Evolutionary conservation across 164 flowering plant species (phyloP).

Genomic region (Akebia trifoliata): DNA sequence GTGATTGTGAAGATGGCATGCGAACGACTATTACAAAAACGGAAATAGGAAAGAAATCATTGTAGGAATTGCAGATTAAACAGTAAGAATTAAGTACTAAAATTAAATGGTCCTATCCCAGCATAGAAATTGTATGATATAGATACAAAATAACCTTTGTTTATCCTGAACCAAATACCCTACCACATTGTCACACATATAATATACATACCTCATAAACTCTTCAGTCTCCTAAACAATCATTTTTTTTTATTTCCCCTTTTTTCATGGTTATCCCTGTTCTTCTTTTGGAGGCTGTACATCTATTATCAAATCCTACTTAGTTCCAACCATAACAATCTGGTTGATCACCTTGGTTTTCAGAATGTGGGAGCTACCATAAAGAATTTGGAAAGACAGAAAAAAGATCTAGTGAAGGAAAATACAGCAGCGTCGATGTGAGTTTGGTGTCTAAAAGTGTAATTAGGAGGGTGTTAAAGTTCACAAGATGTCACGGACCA

Average conservation of each 20-base stretch:
- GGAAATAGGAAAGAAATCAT: constrained; percentile 12
- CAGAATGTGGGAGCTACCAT: too few relatives aligned
- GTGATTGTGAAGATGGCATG: constrained; percentile 99
- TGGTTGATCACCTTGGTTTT: too few relatives aligned
- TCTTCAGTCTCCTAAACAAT: too few relatives aligned
- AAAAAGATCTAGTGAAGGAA: too few relatives aligned
- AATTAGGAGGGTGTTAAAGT: too few relatives aligned
- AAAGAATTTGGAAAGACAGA: too few relatives aligned
- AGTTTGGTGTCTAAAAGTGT: too few relatives aligned
- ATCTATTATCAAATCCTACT: not conserved
- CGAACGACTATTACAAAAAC: constrained; percentile 60
- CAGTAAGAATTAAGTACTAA: not conserved
- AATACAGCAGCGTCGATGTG: too few relatives aligned
- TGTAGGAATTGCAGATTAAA: not conserved
- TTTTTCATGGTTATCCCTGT: not conserved
- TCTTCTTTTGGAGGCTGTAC: not conserved
- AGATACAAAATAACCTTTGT: not conserved
- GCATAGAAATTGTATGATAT: constrained; percentile 1
- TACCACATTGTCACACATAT: too few relatives aligned
- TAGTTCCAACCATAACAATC: too few relatives aligned
- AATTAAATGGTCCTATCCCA: not conserved
- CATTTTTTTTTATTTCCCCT: not conserved
- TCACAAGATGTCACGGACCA: too few relatives aligned
- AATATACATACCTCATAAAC: too few relatives aligned
- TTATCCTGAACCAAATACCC: not conserved